Percentiles rank a stretch among this genome's conserved stretches.
Evolutionary conservation across 1,284 basidiomycete genomes (phyloP).

Genomic region (Peniophora sp.): DNA sequence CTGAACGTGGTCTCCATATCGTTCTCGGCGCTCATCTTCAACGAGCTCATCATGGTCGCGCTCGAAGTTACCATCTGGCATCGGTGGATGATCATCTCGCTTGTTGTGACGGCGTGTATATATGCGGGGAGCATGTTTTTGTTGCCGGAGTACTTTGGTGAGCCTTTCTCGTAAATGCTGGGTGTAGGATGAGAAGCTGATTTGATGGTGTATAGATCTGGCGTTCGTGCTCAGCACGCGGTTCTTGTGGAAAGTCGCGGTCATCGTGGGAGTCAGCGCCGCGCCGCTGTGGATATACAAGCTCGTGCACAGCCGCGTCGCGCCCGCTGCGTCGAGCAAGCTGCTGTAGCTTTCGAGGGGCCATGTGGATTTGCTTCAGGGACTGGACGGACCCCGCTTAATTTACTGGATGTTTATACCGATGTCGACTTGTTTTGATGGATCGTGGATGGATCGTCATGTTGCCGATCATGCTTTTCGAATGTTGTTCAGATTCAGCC

Average conservation of each 20-base stretch:
- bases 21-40: slow-evolving; percentile 92
- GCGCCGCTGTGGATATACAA: slow-evolving; percentile 91
- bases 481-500: no score
- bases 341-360: slow-evolving; percentile 57
- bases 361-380: no score
- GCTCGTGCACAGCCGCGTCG: slow-evolving; percentile 76
- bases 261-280: slow-evolving; percentile 91
- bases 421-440: no score
- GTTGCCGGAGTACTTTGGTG: slow-evolving; percentile 95
- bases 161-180: background rate
- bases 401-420: no score
- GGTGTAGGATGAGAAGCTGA: background rate
- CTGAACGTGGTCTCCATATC: slow-evolving; percentile 97
- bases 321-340: slow-evolving; percentile 94
- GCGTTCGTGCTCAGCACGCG: slow-evolving; percentile 83
- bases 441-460: no score
- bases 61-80: slow-evolving; percentile 99
- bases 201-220: slow-evolving; percentile 59
- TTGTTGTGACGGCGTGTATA: slow-evolving; percentile 82
- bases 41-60: slow-evolving; percentile 99
- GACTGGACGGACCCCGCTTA: no score
- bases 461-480: no score
- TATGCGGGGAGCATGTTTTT: slow-evolving; percentile 93
- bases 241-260: slow-evolving; percentile 93
- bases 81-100: slow-evolving; percentile 90